Percentiles rank a stretch among this genome's conserved stretches.
These are phyloP conservation scores for Erythrophleum ivorense DNA, from an alignment of 331 rosid species.

Conservation along the genomic window DNA sequence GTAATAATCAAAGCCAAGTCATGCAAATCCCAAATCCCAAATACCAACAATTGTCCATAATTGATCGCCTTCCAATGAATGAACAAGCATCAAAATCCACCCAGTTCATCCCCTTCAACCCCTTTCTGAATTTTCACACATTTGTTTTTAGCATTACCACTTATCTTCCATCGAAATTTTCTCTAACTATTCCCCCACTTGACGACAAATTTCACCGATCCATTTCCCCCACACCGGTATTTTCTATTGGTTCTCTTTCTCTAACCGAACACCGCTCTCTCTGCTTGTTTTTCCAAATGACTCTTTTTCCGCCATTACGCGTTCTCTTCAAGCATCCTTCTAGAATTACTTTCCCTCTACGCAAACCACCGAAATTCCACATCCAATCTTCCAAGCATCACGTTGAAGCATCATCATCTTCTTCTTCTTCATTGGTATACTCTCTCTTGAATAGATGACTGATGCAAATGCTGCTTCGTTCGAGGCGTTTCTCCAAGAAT, in stretches of 20 bases:
- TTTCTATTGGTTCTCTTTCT: constrained; percentile 29
- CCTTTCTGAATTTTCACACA: background rate
- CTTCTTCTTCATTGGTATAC: constrained; percentile 2
- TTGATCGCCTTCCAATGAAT: constrained; percentile 4
- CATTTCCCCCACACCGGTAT: constrained; percentile 15
- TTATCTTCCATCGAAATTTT: background rate
- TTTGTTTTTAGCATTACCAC: background rate
- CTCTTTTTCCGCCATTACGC: constrained; percentile 41
- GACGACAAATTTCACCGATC: constrained; percentile 65
- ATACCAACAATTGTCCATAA: background rate
- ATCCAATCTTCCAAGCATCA: constrained; percentile 25
- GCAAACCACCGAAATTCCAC: constrained; percentile 19
- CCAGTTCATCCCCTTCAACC: constrained; percentile 28
- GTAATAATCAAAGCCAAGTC: background rate
- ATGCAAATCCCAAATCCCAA: constrained; percentile 3
- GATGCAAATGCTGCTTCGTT: constrained; percentile 52
- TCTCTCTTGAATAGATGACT: constrained; percentile 34
- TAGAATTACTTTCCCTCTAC: constrained; percentile 44
- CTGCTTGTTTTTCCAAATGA: constrained; percentile 38
- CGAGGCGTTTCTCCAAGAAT: constrained; percentile 57
- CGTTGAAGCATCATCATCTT: background rate
- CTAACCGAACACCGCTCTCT: constrained; percentile 36
- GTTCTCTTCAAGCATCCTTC: constrained; percentile 33
- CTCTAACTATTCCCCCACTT: constrained; percentile 28
- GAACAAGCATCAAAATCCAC: constrained; percentile 35